Evolutionary conservation across 805 yeast genomes (phyloP).

Genomic region (Babjeviella inositovora): DNA sequence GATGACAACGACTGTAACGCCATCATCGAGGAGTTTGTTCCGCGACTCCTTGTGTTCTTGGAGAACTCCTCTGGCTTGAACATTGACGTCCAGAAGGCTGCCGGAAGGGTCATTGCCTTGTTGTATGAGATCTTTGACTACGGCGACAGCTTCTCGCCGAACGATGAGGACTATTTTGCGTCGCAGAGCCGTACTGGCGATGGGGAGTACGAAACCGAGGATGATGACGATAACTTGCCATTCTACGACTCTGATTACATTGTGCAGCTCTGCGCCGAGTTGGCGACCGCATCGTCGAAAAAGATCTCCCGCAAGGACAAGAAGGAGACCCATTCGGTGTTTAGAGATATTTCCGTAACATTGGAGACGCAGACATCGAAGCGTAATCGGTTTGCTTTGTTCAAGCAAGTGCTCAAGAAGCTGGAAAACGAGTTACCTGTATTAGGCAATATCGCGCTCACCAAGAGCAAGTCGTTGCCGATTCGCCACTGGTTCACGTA

Average conservation of each 20-base stretch:
- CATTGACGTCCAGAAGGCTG: slow-evolving; percentile 33
- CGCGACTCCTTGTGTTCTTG: slow-evolving; percentile 22
- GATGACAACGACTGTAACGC: slow-evolving; percentile 17
- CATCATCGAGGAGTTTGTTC: slow-evolving; percentile 18
- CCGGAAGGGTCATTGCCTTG: slow-evolving; percentile 38
- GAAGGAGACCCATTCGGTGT: slow-evolving; percentile 38
- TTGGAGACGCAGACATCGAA: slow-evolving; percentile 19
- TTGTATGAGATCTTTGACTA: slow-evolving; percentile 36
- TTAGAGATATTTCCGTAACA: slow-evolving; percentile 38
- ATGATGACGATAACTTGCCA: slow-evolving; percentile 28
- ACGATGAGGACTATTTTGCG: slow-evolving; percentile 15
- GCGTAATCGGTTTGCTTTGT: no score
- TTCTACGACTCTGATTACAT: slow-evolving; percentile 36
- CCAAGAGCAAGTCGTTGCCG: slow-evolving; percentile 25
- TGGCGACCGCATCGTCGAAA: slow-evolving; percentile 36
- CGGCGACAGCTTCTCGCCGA: slow-evolving; percentile 17
- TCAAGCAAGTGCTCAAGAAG: slow-evolving; percentile 16
- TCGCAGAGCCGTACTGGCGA: no score
- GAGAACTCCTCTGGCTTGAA: slow-evolving; percentile 20
- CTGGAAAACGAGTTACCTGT: slow-evolving; percentile 10
- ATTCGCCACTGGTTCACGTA: slow-evolving; percentile 35
- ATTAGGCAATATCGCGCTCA: slow-evolving; percentile 18
- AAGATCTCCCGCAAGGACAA: slow-evolving; percentile 47
- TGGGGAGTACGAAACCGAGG: slow-evolving; percentile 23
- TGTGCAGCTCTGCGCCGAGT: slow-evolving; percentile 17